Evolutionary conservation across 148 eudicot species (phyloP), one percentile per base, ranked within the genome.

Genomic region (Cornus florida): DNA sequence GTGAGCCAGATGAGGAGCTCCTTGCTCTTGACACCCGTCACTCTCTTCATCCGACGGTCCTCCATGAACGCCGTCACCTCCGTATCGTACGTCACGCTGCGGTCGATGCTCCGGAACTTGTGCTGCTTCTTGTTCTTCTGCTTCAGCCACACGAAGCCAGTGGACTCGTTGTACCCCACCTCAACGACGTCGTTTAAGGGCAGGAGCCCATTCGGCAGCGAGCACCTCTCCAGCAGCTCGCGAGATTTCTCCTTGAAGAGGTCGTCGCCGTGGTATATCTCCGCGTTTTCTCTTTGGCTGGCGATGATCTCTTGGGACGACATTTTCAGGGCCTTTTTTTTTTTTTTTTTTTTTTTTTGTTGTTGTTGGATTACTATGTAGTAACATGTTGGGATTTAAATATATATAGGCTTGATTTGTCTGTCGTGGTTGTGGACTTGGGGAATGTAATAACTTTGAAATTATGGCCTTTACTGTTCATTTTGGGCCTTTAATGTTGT

Each of bases 1-100:
- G 88, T 70, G 20, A 92, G 75, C 89, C 91, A 89, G 2, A 94
- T 67, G 20, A 94, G 67, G 1, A 94, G 78, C 83, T 94, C 98
- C 79, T 87, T 88, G 28, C 82, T 77, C 84, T 92, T 94, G 3
- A 92, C 94, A 0, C 98, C 96, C 1, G 91, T 89, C 22, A 94
- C 71, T 13, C 84, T 84, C 81, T 80, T 84, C 92, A 94, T 82
- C 74, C 77, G 69, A 16, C 88, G 89, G 14, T 88, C 85, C 78
- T 90, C 94, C 2, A 92, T 87, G 76, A 89, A 85, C 10, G 89
- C 94, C 4, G 98, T 90, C 24, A 93, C 87, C 80, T 92, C 89
- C 4, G 85, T 78, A 28, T 83, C 92, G 70, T 90, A 93, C 2
- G 81, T 75, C 0, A 84, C 90, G 7, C n/a, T 62, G 1, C 83